Base-by-base conservation (phyloP, 164 flowering plant species). In the Magnolia sinica region DNA sequence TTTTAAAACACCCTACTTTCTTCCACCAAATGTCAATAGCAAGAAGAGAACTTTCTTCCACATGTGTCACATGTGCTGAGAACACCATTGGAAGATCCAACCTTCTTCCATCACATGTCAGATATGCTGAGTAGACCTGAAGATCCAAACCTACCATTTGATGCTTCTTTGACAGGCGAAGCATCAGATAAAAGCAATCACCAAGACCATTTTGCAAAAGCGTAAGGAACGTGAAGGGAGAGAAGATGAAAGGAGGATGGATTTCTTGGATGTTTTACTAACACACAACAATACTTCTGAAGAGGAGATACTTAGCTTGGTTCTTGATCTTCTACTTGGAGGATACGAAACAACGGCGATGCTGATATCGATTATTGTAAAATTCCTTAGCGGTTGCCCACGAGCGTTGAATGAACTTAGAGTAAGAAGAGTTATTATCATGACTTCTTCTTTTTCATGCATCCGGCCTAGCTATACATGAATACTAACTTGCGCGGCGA, bases 301-400 rank as follows among this genome's bases (percentile, higher is more conserved):
- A 24, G 74, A 71, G 6, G 79, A 77, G 74, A 77, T 63, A 63
- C 61, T 71, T 24, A 77, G 79, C 74, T 65, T 77, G 50, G 74
- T 71, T 22, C 14, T 77, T n/a, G 74, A 77, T 77, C 74, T 77
- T 37, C 74, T 77, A n/a, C 70, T 77, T 3, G 79, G 74, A 61
- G 79, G 79, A 14, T 64, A 77, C 45, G 69, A 77, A 23, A 77
- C 74, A 1, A 77, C 79, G 2, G 66, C 79, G 0, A 23, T 71
- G 74, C 22, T 77, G 18, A 71, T 77, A 16, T 49, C 79, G 4
- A 45, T 64, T 19, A 14, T 70, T 37, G 69, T 76, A 4, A 24
- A 23, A 37, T 58, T 70, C 68, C 78, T 76, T 10, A 49, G 68
- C 10, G 73, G 37, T 22, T 45, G 31, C n/a, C 71, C 79, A 7